Conservation (phyloP, 805 yeast genomes). For the Torulaspora maleeae region DNA sequence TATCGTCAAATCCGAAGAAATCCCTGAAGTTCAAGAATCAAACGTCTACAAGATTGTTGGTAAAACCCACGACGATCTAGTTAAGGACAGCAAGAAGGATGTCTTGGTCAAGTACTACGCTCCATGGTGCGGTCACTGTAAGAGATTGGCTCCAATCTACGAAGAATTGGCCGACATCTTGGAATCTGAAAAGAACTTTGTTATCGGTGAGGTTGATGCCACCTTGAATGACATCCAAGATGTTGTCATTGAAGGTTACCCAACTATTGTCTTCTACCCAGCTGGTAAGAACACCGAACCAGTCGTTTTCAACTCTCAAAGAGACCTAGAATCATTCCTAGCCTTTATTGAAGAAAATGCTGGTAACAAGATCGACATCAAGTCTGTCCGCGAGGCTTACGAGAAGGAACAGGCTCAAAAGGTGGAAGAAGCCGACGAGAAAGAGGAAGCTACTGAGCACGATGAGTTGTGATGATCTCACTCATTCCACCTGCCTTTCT, state of each 20-base stretch:
- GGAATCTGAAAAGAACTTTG: conserved; percentile 50
- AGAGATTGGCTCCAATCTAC: conserved; percentile 80
- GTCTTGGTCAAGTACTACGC: conserved; percentile 89
- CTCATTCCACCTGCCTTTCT: not conserved
- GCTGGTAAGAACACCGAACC: conserved; percentile 72
- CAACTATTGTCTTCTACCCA: conserved; percentile 86
- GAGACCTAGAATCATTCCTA: conserved; percentile 68
- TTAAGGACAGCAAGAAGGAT: conserved; percentile 55
- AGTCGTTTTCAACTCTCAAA: conserved; percentile 59
- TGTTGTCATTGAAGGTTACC: conserved; percentile 81
- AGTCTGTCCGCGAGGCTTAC: conserved; percentile 31
- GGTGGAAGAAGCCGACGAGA: conserved; percentile 16
- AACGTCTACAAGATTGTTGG: conserved; percentile 78
- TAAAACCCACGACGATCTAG: conserved; percentile 67
- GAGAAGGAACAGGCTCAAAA: conserved; percentile 18
- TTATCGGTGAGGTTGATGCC: conserved; percentile 85
- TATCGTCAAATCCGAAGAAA: conserved; percentile 74
- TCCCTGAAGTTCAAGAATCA: conserved; percentile 77
- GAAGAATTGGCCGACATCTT: conserved; percentile 78
- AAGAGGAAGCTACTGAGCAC: conserved; percentile 23
- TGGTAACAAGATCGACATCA: conserved; percentile 55
- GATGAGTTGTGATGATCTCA: conserved; percentile 34
- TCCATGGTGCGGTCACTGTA: conserved; percentile 98
- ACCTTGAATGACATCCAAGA: conserved; percentile 77
- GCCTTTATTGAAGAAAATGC: conserved; percentile 70